Percentiles rank a stretch among this genome's conserved stretches.
These are phyloP conservation scores for Talaromyces funiculosus DNA, from an alignment of 2,329 filamentous ascomycete species.

Conservation along the genomic window DNA sequence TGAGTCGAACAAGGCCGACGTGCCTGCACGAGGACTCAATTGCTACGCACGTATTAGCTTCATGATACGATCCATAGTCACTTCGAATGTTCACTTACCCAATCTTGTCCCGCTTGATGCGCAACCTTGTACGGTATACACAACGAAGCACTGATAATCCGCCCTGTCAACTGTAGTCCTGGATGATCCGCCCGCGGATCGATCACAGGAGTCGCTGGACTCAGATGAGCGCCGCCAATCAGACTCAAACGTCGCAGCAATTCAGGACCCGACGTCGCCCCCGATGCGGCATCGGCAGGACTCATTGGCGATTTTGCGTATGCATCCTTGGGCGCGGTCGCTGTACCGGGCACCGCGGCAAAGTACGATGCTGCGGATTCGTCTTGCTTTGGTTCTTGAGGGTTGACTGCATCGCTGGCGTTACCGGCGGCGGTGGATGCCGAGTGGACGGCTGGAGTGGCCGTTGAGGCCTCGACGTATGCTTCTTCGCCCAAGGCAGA, in stretches of 20 bases:
- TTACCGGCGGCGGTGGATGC: constrained; percentile 14
- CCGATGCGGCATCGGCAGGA: constrained; percentile 39
- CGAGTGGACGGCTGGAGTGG: constrained; percentile 22
- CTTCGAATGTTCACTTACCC: constrained; percentile 27
- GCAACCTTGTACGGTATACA: constrained; percentile 57
- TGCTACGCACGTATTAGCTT: constrained; percentile 46
- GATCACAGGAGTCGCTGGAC: constrained; percentile 40
- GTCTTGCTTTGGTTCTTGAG: constrained; percentile 13
- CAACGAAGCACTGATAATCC: constrained; percentile 59
- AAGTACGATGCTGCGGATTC: constrained; percentile 27
- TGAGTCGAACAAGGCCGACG: constrained; percentile 87
- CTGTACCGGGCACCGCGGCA: constrained; percentile 21
- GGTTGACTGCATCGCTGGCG: constrained; percentile 5
- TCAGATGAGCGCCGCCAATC: constrained; percentile 25
- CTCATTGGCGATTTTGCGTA: constrained; percentile 25
- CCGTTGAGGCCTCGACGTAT: constrained; percentile 25
- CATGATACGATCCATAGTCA: no score
- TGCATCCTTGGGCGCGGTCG: constrained; percentile 15
- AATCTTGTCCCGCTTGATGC: constrained; percentile 49
- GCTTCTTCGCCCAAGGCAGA: constrained; percentile 19
- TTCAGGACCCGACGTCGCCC: constrained; percentile 45
- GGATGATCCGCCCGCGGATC: constrained; percentile 54
- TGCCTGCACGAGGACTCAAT: constrained; percentile 71
- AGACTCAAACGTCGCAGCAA: constrained; percentile 51
- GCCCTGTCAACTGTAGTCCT: constrained; percentile 54